Evolutionary conservation across 2,329 filamentous ascomycete genomes (phyloP).

Genomic region (Stagonosporopsis rhizophila): DNA sequence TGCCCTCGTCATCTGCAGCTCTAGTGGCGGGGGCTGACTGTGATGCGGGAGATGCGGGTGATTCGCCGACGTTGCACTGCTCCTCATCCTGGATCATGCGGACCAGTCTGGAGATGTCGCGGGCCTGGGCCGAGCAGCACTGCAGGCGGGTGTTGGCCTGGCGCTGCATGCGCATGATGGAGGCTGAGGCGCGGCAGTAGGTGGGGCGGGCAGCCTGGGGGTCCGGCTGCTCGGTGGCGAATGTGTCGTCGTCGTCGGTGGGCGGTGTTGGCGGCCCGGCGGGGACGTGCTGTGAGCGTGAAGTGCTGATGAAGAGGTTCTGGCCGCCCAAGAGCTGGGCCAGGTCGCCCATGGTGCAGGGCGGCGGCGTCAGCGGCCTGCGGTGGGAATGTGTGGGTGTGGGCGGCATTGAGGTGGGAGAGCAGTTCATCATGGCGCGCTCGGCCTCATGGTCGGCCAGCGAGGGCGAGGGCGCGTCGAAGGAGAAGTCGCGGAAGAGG

Average conservation of each 20-base stretch:
- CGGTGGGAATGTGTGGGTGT: conserved; percentile 10
- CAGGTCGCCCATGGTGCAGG: conserved; percentile 47
- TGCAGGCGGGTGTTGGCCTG: conserved; percentile 52
- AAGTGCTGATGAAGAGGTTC: conserved; percentile 37
- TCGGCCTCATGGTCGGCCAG: conserved; percentile 39
- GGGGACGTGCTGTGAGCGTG: conserved; percentile 5
- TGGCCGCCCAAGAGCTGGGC: conserved; percentile 45
- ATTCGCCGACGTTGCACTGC: conserved; percentile 48
- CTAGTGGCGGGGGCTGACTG: conserved; percentile 8
- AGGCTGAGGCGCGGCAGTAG: conserved; percentile 45
- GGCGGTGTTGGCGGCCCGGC: conserved; percentile 35
- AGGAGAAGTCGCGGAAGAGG: conserved; percentile 52
- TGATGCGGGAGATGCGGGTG: background rate
- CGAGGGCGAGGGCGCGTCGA: conserved; percentile 44
- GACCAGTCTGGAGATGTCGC: conserved; percentile 53
- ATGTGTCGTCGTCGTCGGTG: conserved; percentile 29
- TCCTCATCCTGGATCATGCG: conserved; percentile 53
- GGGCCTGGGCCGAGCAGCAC: conserved; percentile 49
- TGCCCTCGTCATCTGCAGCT: conserved; percentile 42
- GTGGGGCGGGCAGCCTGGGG: conserved; percentile 25
- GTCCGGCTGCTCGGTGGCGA: conserved; percentile 19
- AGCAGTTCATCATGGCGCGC: conserved; percentile 41
- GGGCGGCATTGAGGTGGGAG: conserved; percentile 39
- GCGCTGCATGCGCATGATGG: conserved; percentile 49
- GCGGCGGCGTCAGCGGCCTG: conserved; percentile 37